These are phyloP conservation scores for Solanum neorickii DNA, from an alignment of 257 asterid species.

Conservation along the genomic window DNA sequence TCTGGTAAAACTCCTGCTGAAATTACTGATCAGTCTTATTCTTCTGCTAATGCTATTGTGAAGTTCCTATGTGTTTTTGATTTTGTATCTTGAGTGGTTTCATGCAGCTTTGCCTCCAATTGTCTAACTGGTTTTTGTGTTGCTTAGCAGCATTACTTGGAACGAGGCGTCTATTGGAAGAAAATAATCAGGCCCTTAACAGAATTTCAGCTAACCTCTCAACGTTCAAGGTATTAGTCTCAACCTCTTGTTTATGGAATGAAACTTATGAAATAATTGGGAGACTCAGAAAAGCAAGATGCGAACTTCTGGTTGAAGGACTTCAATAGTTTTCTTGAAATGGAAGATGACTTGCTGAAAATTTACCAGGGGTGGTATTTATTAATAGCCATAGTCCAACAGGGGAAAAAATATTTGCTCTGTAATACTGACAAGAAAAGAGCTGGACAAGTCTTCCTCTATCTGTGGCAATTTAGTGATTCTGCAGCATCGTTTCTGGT, in stretches of 20 bases:
- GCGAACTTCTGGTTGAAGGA: background rate
- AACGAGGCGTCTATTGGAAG: slow-evolving; percentile 59
- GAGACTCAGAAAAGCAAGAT: background rate
- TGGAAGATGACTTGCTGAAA: background rate
- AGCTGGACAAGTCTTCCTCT: background rate
- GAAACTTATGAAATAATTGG: background rate
- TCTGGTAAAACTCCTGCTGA: background rate
- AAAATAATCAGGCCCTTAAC: slow-evolving; percentile 54
- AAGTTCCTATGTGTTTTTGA: background rate
- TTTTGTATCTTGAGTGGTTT: background rate
- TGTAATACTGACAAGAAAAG: background rate
- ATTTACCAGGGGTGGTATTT: background rate
- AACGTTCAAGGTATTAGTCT: slow-evolving; percentile 47
- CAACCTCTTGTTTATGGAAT: background rate
- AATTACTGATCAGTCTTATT: background rate
- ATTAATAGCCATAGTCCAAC: background rate
- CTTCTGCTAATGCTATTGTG: background rate
- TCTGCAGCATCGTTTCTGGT: background rate
- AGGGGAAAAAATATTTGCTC: background rate
- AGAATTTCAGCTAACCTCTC: slow-evolving; percentile 66
- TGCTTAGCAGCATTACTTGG: slow-evolving; percentile 38
- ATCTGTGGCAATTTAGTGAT: background rate
- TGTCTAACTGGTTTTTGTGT: background rate
- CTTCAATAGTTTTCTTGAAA: background rate
- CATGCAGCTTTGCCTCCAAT: background rate